Evolutionary conservation across 495 filamentous ascomycete genomes (phyloP), one percentile per base, ranked within the genome.

Genomic region (Neurospora sp.): DNA sequence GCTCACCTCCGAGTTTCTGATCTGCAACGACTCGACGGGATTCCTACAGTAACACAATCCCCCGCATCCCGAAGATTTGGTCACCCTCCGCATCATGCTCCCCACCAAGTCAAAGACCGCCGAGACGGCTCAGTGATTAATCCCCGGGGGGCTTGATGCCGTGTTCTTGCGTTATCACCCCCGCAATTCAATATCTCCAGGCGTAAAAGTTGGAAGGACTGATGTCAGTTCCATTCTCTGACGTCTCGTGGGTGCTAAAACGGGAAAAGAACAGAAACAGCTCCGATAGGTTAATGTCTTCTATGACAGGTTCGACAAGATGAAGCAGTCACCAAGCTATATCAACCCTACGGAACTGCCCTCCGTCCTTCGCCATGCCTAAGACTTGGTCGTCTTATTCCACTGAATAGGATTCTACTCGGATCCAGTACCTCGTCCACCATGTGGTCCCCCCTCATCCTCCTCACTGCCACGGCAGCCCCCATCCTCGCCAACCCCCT

Each of bases 371-470:
- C 8, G n/a, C 28, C 54, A n/a, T 43, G 24, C 36, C 19, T 28
- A 17, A 37, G 34, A 73, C 21, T 21, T 31, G 28, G 40, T 39
- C 13, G 34, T 21, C 21, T 21, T 17, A 24, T 69, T n/a, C 69
- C 38, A 13, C 34, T 71, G 9, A 71, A 45, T 4, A 70, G 54
- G 39, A 36, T 19, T 69, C 17, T n/a, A 34, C n/a, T 37, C 73
- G 11, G 34, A 42, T 34, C 9, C 21, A 69, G 28, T 45, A 9
- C 34, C n/a, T 45, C 28, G 3, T 62, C 54, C 39, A 77, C 17
- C 74, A 78, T 78, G 76, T 70, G 76, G 74, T 28, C 71, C 45
- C 69, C 66, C 31, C 36, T 72, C 34, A 69, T 62, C n/a, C 69
- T 76, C 19, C 73, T 74, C 19, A 69, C 73, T 70, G 31, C 71